Evolutionary conservation across 768 basidiomycete species (phyloP), one percentile per base, ranked within the genome.

Genomic region (Clathrus columnatus): DNA sequence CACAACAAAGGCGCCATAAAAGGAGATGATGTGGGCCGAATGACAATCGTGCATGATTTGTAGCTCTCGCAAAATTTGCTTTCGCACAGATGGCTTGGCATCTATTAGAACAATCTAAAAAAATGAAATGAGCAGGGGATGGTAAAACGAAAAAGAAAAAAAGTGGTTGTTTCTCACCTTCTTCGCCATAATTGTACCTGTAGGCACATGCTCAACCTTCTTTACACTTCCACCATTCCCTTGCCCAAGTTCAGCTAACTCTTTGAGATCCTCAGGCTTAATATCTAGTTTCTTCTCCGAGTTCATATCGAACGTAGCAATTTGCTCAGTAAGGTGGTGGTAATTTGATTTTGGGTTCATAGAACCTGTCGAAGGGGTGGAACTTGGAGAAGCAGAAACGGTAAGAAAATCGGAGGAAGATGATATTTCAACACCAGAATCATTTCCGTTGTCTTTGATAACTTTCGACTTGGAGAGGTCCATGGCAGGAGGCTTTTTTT

Each of bases 1-100:
- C 2, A 88, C 84, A 28, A 98, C 76, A 72, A 92, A 99, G 51
- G 96, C 96, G 59, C 96, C 96, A 67, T 87, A 94, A 74, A 97
- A 99, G 0, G 90, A 93, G 63, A 99, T 88, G 67, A 99, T 99
- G 69, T 92, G 90, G 53, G 79, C 81, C 6, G 91, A 94, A 61
- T 86, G 78, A 71, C 95, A 98, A 70, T 96, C 89, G 69, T 97
- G 91, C 95, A 98, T 95, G 75, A 99, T 98, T 64, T 97, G 95
- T 61, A 99, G 75, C 67, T 99, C 96, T 50, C 96, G 85, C 32
- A 98, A 76, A 64, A 99, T 98, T 73, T 99, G 96, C 68, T 98
- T 99, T 60, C 94, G 79, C 28, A 98, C 91, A 1, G 91, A 81
- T 8, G 93, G 95, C 68, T 97, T 97, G 27, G 92, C 93, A 71